A percentile compares a stretch with the other conserved stretches of the same genome.
phyloP scores from a whole-genome alignment of 2,329 filamentous ascomycete species.

The Cercospora zeae-maydis region DNA sequence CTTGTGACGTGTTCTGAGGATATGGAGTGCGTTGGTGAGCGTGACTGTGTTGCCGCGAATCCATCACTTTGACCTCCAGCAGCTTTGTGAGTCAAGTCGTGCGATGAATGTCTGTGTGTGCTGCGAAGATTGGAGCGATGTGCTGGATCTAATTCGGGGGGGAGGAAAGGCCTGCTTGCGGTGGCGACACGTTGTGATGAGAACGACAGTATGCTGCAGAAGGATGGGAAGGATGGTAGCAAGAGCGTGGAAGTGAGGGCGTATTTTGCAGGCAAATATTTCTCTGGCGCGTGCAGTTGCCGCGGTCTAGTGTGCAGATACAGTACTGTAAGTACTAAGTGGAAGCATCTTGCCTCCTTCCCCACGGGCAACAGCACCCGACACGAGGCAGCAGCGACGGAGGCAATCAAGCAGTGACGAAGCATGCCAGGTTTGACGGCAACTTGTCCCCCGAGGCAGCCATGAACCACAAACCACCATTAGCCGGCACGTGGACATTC shows the following conservation, averaged over 20 bases:
- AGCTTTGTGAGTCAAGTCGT: background rate
- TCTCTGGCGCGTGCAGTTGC: background rate
- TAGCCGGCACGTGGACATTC: background rate
- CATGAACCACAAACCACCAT: background rate
- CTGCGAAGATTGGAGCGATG: background rate
- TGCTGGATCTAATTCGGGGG: background rate
- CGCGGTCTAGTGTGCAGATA: background rate
- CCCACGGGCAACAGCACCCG: background rate
- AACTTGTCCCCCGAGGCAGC: background rate
- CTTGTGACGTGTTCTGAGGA: conserved; percentile 31
- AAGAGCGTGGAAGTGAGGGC: background rate
- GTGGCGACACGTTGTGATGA: background rate
- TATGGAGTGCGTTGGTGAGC: conserved; percentile 34
- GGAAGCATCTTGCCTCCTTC: background rate
- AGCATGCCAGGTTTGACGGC: background rate
- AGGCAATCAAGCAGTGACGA: background rate
- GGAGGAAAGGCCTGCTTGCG: background rate
- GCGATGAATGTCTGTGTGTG: background rate
- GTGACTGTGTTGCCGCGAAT: conserved; percentile 31
- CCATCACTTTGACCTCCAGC: conserved; percentile 14
- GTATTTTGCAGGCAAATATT: background rate
- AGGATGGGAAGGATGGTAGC: background rate
- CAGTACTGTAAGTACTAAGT: no score
- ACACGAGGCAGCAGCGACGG: background rate
- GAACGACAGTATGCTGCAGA: background rate